Conservation (phyloP, 306 rosid species). For the Ceratonia siliqua region DNA sequence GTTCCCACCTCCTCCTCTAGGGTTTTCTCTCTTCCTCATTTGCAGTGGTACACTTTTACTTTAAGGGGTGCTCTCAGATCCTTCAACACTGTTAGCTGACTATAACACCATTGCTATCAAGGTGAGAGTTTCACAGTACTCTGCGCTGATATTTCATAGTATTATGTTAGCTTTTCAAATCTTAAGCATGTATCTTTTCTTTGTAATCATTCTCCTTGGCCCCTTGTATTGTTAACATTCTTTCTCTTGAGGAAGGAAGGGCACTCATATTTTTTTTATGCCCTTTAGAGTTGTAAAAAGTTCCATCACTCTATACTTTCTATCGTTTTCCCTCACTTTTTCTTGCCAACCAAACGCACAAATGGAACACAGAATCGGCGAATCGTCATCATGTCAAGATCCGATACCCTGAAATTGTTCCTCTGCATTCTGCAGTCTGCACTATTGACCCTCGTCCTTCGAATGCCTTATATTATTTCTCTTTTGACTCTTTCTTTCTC, state of each 20-base stretch:
- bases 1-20: constrained; percentile 13
- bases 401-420: constrained; percentile 27
- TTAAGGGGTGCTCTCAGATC: constrained; percentile 34
- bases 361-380: constrained; percentile 26
- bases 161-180: neutral
- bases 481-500: neutral
- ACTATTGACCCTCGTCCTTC: constrained; percentile 36
- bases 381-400: constrained; percentile 29
- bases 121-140: constrained; percentile 37
- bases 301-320: neutral
- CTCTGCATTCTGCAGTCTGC: constrained; percentile 19
- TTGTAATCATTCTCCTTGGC: neutral
- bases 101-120: constrained; percentile 21
- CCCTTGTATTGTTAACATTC: neutral
- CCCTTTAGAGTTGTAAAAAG: neutral
- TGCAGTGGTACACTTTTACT: constrained; percentile 4
- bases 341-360: constrained; percentile 9
- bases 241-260: neutral
- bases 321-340: constrained; percentile 18
- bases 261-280: neutral
- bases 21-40: neutral
- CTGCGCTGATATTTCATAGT: neutral
- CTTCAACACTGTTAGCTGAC: constrained; percentile 26
- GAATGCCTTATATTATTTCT: constrained; percentile 8
- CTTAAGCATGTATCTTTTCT: neutral